Conservation (phyloP, 2,329 filamentous ascomycete species). For the Cordyceps pruinosa region DNA sequence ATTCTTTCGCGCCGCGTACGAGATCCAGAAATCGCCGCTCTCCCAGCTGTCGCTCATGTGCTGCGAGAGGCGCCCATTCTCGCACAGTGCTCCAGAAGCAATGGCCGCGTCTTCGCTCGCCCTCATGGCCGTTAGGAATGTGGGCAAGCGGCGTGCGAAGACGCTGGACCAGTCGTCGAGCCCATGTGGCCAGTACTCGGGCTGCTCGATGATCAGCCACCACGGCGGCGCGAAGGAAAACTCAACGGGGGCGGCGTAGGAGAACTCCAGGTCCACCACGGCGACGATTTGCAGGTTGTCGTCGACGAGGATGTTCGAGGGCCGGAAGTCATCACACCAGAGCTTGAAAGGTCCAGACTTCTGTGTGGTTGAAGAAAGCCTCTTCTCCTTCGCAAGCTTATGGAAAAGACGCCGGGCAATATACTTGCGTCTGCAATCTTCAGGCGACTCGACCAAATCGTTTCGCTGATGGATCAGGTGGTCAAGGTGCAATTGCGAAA, state of each 20-base stretch:
- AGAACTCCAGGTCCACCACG: background rate
- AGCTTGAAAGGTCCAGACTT: background rate
- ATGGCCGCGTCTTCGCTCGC: background rate
- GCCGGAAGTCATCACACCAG: background rate
- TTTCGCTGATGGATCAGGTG: background rate
- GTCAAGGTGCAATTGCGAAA: background rate
- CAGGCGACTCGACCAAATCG: background rate
- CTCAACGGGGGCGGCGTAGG: background rate
- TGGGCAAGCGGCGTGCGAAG: background rate
- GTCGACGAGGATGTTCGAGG: background rate
- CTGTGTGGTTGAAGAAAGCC: background rate
- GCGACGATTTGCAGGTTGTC: background rate
- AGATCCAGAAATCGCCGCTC: background rate
- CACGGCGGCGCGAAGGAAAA: background rate
- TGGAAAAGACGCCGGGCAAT: background rate
- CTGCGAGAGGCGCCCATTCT: background rate
- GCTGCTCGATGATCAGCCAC: background rate
- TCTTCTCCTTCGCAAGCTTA: background rate
- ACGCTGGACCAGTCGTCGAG: background rate
- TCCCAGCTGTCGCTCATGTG: conserved; percentile 4
- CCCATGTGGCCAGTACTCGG: background rate
- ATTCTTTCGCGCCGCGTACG: conserved; percentile 1
- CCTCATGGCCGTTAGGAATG: background rate
- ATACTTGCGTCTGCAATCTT: background rate
- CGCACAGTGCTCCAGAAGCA: background rate